Evolutionary conservation across 352 stramenopile species (phyloP).

Genomic region (Thalassiosira livingstoniorum): DNA sequence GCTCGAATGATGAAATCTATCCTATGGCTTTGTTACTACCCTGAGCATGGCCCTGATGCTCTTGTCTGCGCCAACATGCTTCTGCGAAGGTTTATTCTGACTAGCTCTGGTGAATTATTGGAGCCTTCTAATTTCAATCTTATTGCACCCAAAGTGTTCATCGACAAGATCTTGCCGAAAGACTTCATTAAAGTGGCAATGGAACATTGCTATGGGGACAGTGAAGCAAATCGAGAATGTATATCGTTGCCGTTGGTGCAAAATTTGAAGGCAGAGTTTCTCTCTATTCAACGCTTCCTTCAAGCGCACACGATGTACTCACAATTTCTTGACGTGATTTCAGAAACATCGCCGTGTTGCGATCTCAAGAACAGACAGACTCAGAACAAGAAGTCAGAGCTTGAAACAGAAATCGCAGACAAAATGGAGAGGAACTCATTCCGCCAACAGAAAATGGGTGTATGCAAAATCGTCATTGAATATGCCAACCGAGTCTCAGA

Average conservation of each 20-base stretch:
- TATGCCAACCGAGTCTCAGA: slow-evolving; percentile 57
- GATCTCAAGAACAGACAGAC: slow-evolving; percentile 20
- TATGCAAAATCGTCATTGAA: slow-evolving; percentile 63
- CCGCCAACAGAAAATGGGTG: slow-evolving; percentile 55
- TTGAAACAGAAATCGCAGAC: slow-evolving; percentile 58
- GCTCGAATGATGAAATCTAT: slow-evolving; percentile 74
- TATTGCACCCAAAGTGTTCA: slow-evolving; percentile 47
- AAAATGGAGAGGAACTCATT: slow-evolving; percentile 63
- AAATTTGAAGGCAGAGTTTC: slow-evolving; percentile 66
- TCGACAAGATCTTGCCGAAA: slow-evolving; percentile 53
- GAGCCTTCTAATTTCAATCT: slow-evolving; percentile 34
- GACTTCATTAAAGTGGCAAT: slow-evolving; percentile 49
- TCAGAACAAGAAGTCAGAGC: slow-evolving; percentile 14
- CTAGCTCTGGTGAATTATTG: not conserved
- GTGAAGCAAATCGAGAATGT: slow-evolving; percentile 16
- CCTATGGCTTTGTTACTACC: slow-evolving; percentile 71
- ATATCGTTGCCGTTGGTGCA: slow-evolving; percentile 33
- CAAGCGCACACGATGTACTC: slow-evolving; percentile 65
- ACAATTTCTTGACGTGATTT: slow-evolving; percentile 67
- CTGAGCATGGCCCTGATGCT: slow-evolving; percentile 68
- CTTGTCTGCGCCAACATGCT: slow-evolving; percentile 80
- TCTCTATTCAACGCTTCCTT: slow-evolving; percentile 67
- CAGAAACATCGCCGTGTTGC: slow-evolving; percentile 48
- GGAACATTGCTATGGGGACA: slow-evolving; percentile 18
- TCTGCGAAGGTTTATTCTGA: slow-evolving; percentile 70